These are phyloP conservation scores for Fraxinus xanthoxyloides DNA, from an alignment of 305 asterid species.

Conservation along the genomic window DNA sequence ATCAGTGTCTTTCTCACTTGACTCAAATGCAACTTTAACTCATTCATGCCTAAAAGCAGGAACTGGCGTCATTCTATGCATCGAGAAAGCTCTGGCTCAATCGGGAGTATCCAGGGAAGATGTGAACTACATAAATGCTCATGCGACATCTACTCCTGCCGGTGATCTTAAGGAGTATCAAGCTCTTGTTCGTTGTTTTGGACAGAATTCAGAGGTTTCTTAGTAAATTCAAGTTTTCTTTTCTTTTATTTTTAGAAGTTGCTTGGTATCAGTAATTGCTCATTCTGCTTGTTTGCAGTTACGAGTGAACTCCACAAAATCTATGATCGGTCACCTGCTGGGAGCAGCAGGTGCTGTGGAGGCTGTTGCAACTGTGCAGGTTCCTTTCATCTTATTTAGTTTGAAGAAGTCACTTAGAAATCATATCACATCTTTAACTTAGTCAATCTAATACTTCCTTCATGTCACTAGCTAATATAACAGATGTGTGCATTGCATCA, in stretches of 20 bases:
- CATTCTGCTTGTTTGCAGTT: constrained; percentile 27
- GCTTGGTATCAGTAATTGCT: constrained; percentile 11
- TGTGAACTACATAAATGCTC: constrained; percentile 51
- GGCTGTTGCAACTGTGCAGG: constrained; percentile 48
- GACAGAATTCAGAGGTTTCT: constrained; percentile 43
- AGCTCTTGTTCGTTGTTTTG: constrained; percentile 47
- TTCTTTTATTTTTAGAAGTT: background rate
- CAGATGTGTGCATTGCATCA: background rate
- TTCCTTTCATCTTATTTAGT: constrained; percentile 8
- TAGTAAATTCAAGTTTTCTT: constrained; percentile 9
- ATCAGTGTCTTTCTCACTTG: constrained; percentile 2
- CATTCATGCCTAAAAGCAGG: constrained; percentile 41
- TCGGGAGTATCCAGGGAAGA: constrained; percentile 80
- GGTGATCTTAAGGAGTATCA: constrained; percentile 53
- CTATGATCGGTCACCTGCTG: constrained; percentile 53
- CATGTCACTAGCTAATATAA: background rate
- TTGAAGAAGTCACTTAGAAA: background rate
- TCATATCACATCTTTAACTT: background rate
- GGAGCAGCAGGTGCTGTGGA: constrained; percentile 56
- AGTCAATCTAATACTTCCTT: background rate
- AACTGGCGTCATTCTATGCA: constrained; percentile 70
- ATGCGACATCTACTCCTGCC: constrained; percentile 52
- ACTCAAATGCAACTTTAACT: constrained; percentile 15
- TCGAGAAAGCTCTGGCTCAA: constrained; percentile 87
- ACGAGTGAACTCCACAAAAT: constrained; percentile 49